These are phyloP conservation scores for Vachellia pachyceras DNA, from an alignment of 306 rosid species.

Conservation along the genomic window DNA sequence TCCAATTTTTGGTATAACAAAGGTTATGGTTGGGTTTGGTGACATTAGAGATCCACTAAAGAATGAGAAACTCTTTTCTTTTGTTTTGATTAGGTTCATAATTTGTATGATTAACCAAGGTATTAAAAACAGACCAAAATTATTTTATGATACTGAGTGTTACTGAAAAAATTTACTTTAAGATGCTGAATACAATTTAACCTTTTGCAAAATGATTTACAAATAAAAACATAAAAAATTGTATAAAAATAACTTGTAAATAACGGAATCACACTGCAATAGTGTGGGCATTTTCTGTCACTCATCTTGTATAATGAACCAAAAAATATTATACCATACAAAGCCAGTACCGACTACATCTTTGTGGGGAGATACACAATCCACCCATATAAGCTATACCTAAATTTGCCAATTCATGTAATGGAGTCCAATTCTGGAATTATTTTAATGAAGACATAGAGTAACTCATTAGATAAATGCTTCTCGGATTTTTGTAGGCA, in stretches of 20 bases:
- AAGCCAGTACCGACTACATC: neutral
- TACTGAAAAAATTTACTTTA: too few relatives aligned
- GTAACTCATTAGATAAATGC: conserved; percentile 54
- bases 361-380: neutral
- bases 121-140: too few relatives aligned
- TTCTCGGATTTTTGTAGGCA: conserved; percentile 73
- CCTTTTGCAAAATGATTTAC: too few relatives aligned
- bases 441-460: neutral
- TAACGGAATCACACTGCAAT: too few relatives aligned
- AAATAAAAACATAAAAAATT: too few relatives aligned
- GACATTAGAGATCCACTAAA: neutral
- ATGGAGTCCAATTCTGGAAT: conserved; percentile 2
- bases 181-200: too few relatives aligned
- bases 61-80: too few relatives aligned
- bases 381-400: neutral
- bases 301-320: neutral
- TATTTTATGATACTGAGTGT: too few relatives aligned
- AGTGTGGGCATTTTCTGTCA: neutral
- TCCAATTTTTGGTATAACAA: neutral
- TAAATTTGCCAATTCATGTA: conserved; percentile 4
- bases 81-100: too few relatives aligned
- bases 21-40: neutral
- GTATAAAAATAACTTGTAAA: too few relatives aligned
- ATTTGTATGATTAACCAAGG: too few relatives aligned
- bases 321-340: neutral